phyloP scores from a whole-genome alignment of 1,284 basidiomycete genomes.

The Ceratobasidium sp. region DNA sequence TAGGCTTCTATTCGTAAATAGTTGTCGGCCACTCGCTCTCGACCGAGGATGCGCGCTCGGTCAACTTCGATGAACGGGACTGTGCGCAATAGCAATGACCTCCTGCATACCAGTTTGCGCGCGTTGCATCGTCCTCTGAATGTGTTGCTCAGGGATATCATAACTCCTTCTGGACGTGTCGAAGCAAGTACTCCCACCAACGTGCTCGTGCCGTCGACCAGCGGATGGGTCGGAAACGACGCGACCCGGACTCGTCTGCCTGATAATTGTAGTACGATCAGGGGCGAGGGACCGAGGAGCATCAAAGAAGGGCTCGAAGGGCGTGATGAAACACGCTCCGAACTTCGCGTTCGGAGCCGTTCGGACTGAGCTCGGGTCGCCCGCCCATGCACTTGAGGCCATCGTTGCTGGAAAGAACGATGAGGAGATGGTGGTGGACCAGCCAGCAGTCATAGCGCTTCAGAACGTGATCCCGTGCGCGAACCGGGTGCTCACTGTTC shows the following conservation, averaged over 20 bases:
- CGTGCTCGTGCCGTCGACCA: slow-evolving; percentile 62
- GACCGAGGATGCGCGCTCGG: slow-evolving; percentile 75
- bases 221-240: slow-evolving; percentile 9
- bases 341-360: slow-evolving; percentile 70
- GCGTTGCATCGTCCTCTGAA: slow-evolving; percentile 78
- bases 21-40: slow-evolving; percentile 72
- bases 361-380: slow-evolving; percentile 66
- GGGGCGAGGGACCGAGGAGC: slow-evolving; percentile 58
- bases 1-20: slow-evolving; percentile 64
- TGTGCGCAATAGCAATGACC: slow-evolving; percentile 67
- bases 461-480: slow-evolving; percentile 70
- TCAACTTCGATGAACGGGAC: slow-evolving; percentile 58
- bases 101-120: slow-evolving; percentile 74
- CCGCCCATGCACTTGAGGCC: slow-evolving; percentile 70
- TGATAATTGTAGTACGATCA: slow-evolving; percentile 61
- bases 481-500: slow-evolving; percentile 61
- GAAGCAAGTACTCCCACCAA: slow-evolving; percentile 55
- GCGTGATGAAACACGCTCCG: slow-evolving; percentile 70
- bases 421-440: slow-evolving; percentile 50
- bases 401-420: slow-evolving; percentile 16
- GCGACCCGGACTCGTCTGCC: slow-evolving; percentile 70
- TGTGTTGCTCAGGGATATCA: too few species aligned
- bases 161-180: too few species aligned
- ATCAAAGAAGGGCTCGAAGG: slow-evolving; percentile 73
- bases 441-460: slow-evolving; percentile 68